Base-by-base conservation (phyloP, 768 basidiomycete genomes). In the Solioccasus polychromus region DNA sequence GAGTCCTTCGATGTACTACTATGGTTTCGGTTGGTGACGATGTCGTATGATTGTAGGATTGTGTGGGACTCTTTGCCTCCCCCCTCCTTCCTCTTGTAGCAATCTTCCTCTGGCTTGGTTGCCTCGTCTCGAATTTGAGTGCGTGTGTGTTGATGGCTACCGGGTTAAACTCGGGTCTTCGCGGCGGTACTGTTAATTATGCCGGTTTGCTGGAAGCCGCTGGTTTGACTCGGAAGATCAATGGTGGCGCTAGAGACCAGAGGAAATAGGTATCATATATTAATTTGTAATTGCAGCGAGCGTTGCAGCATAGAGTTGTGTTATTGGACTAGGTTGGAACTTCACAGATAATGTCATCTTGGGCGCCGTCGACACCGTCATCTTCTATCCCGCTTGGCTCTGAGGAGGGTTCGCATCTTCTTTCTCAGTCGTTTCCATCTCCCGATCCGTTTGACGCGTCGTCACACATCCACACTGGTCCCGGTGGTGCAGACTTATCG, bases 401-500 rank as follows among this genome's bases (percentile, higher is more conserved):
- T 38, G 56, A 58, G 12, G 44, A 56, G 28, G 56, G 63, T 45
- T 73, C 76, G 3, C 66, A 63, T 39, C 64, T 82, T 12, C 68
- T 82, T 31, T 76, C 74, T 9, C 73, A 78, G 51, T 73, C 77
- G 1, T 67, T 72, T 5, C 64, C 69, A 37, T 62, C 66, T 30
- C 55, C 63, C 20, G 64, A 66, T 31, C 37, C 57, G 6, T 60
- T 62, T 42, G 62, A 64, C 45, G 55, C 56, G 11, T 58, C 67
- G 34, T 59, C 64, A 6, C 53, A 48, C 35, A 65, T 61, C 10
- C 54, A 66, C 45, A 72, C 72, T 2, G 75, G 71, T 5, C 72
- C 66, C 15, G 71, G 71, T 14, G 71, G 70, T 26, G 72, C 70
- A 48, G 80, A 81, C 59, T 69, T 82, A 3, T 81, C 79, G 6